Evolutionary conservation across 78 protist species (phyloP).

Genomic region (Dictyostelium capitatum): DNA sequence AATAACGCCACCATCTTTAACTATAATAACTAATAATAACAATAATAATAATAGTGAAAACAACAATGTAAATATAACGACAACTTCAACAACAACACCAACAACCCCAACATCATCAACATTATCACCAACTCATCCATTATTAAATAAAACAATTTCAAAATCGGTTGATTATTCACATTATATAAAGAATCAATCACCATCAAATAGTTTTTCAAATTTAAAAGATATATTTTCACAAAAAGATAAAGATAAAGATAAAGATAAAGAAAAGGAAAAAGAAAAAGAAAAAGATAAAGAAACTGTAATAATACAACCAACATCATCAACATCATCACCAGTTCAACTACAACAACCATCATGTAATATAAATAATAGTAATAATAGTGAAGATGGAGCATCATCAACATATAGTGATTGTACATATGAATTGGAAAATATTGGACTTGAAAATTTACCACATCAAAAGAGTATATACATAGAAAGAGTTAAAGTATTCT

Average conservation of each 20-base stretch:
- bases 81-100: not conserved
- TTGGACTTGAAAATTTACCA: not conserved
- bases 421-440: conserved; percentile 35
- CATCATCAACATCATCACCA: not conserved
- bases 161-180: conserved; percentile 16
- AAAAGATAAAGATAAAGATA: not conserved
- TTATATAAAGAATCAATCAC: conserved; percentile 15
- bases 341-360: not conserved
- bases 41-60: not conserved
- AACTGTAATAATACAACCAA: not conserved
- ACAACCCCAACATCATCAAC: conserved; percentile 10
- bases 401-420: not conserved
- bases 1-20: not conserved
- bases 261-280: not conserved
- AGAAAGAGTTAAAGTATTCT: conserved; percentile 48
- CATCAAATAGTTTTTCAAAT: conserved; percentile 6
- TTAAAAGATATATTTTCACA: not conserved
- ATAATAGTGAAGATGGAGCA: not conserved
- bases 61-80: no score
- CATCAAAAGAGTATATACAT: conserved; percentile 42
- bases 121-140: not conserved
- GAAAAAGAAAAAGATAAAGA: not conserved
- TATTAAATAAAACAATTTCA: not conserved
- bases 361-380: conserved; percentile 2
- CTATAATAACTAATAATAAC: not conserved